Evolutionary conservation across 1,284 basidiomycete genomes (phyloP), one percentile per base, ranked within the genome.

Genomic region (Phaffia rhodozyma): DNA sequence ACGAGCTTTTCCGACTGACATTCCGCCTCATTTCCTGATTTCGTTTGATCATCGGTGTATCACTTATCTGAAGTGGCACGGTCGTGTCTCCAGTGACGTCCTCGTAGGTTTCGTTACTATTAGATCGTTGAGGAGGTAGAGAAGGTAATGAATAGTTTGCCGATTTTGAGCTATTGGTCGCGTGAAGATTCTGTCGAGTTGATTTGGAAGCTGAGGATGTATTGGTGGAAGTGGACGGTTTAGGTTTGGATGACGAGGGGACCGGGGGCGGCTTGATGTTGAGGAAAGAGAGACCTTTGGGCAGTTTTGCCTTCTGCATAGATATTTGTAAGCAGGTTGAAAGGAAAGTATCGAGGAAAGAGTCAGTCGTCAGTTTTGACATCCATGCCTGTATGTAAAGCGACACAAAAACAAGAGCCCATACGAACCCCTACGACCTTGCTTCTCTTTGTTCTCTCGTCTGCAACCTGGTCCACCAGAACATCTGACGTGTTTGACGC

Each of bases 1-100:
- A 21, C 47, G 23, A 34, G 21, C 29, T 21, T 58, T 25, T 47
- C 43, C 3, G 63, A 70, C 69, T 51, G 68, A 69, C 56, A 52
- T 72, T 74, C 55, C 72, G 74, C 64, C 81, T 72, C 75, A 83
- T 74, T 53, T 79, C 73, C 66, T 78, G 77, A 69, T 83, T 83
- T 71, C 78, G 78, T 67, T 76, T 72, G 49, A 82, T 82, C 69
- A 81, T 77, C 0, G 82, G 82, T 49, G 83, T 85, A 68, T 85
- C 83, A 47, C 76, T 77, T 55, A 80, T 74, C 4, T 79, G 77
- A 18, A 85, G 70, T n/a, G 82, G 81, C 56, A 81, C 75, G 16
- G 47, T 60, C 21, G 63, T 57, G 54, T 65, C 63, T n/a, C n/a
- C 29, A 20, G 63, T 57, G 9, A 48, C 38, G 30, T 65, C 63